Evolutionary conservation across 176 grass and related monocot genomes (phyloP), one percentile per base, ranked within the genome.

Genomic region (Carex kokanica): DNA sequence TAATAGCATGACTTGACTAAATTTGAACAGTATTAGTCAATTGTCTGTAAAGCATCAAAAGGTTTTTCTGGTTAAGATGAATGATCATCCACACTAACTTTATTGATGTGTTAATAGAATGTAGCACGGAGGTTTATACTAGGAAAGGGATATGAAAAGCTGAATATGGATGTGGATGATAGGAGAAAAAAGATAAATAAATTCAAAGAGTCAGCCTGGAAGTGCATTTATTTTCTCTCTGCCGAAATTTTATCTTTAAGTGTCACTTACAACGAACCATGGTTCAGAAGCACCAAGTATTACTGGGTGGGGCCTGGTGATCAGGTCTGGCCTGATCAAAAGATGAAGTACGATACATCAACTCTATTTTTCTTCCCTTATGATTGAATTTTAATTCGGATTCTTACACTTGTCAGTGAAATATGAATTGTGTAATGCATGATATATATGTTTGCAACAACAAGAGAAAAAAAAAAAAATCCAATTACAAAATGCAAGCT

Each of bases 161-260:
- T 87, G 74, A 43, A 83, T 29, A 52, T 71, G 47, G 86, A 92
- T 75, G 86, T 78, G 74, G 87, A 88, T 81, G 85, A 82, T 71
- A 92, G 72, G 40, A 91, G 81, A 83, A 97, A 91, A 87, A 94
- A 84, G 77, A 92, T 94, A 57, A 88, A 83, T 32, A 97, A 97
- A 79, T 97, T 94, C 82, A 97, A 97, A 86, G 95, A 97, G 88
- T 94, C 95, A 0, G 90, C 92, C 4, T 94, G 95, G 95, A 97
- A 97, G 80, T 97, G 88, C 65, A 58, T 97, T 86, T 94, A 92
- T 90, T 97, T 91, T 81, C 88, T 94, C 72, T 94, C 92, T 9
- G 87, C 57, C 2, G 92, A 97, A 78, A 34, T 94, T 8, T 86
- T 97, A 51, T 88, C 95, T 85, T 65, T 97, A 55, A 92, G 75